Conservation (phyloP, 495 filamentous ascomycete species). For the Beverwykella pulmonaria region DNA sequence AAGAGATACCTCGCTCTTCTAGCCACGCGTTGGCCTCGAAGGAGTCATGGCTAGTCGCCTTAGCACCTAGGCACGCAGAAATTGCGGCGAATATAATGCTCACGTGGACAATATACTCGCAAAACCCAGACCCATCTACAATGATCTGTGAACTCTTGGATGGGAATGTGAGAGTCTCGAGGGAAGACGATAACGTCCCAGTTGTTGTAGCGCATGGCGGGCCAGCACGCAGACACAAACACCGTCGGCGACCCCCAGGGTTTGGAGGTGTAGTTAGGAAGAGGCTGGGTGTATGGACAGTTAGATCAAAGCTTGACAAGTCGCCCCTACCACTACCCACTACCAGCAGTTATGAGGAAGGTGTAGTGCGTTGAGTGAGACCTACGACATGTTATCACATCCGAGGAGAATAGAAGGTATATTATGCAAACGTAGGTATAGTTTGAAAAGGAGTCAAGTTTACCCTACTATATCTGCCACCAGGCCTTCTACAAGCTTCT, state of each 20-base stretch:
- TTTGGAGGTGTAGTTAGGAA: background rate
- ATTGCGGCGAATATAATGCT: background rate
- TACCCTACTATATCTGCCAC: too few species aligned
- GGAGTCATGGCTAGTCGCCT: constrained; percentile 24
- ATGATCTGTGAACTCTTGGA: constrained; percentile 84
- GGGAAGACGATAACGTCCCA: constrained; percentile 89
- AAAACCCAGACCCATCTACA: constrained; percentile 69
- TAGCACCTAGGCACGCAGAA: background rate
- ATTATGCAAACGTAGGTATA: too few species aligned
- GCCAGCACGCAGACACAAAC: background rate
- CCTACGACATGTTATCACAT: too few species aligned
- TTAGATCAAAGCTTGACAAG: background rate
- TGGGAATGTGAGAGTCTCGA: constrained; percentile 60
- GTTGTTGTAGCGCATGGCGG: constrained; percentile 75
- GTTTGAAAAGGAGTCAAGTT: too few species aligned
- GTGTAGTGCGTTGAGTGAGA: background rate
- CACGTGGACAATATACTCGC: constrained; percentile 49
- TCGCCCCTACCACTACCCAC: background rate
- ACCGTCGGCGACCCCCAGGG: background rate
- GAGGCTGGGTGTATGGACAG: background rate
- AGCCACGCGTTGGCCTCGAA: constrained; percentile 36
- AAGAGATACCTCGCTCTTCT: constrained; percentile 34
- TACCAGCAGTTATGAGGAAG: background rate
- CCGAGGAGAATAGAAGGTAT: too few species aligned
- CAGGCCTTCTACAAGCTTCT: too few species aligned